phyloP scores from a whole-genome alignment of 345 rosid species.

The Eucalyptus tenuipes region DNA sequence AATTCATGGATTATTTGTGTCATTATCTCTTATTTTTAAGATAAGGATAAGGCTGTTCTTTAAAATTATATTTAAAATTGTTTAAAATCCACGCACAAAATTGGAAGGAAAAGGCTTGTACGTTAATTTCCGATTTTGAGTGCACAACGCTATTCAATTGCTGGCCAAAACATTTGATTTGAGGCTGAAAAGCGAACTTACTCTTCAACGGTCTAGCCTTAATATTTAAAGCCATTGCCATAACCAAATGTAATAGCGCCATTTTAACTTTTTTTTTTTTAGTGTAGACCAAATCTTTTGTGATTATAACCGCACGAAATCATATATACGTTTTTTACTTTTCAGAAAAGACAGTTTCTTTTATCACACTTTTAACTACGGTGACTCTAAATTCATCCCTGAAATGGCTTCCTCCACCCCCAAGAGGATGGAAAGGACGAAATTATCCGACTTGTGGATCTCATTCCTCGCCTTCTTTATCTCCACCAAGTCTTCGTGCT shows the following conservation, averaged over 20 bases:
- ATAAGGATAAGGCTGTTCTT: neutral
- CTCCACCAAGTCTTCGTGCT: neutral
- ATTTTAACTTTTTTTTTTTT: neutral
- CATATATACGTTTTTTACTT: neutral
- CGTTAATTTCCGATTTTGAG: neutral
- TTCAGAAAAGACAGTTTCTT: neutral
- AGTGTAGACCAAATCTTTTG: neutral
- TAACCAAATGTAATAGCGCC: fast-evolving
- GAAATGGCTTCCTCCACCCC: neutral
- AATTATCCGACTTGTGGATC: neutral
- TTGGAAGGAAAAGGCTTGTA: neutral
- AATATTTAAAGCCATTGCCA: neutral
- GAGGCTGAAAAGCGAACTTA: neutral
- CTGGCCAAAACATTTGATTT: neutral
- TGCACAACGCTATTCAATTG: neutral
- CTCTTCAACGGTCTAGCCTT: neutral
- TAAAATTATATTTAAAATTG: neutral
- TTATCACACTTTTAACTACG: neutral
- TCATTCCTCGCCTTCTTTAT: neutral
- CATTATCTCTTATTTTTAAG: no score
- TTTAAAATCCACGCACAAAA: neutral
- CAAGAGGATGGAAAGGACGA: neutral
- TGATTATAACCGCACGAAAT: neutral
- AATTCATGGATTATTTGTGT: neutral
- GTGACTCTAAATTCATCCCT: neutral